phyloP scores from a whole-genome alignment of 2,329 filamentous ascomycete species.

The Fusarium sp. region DNA sequence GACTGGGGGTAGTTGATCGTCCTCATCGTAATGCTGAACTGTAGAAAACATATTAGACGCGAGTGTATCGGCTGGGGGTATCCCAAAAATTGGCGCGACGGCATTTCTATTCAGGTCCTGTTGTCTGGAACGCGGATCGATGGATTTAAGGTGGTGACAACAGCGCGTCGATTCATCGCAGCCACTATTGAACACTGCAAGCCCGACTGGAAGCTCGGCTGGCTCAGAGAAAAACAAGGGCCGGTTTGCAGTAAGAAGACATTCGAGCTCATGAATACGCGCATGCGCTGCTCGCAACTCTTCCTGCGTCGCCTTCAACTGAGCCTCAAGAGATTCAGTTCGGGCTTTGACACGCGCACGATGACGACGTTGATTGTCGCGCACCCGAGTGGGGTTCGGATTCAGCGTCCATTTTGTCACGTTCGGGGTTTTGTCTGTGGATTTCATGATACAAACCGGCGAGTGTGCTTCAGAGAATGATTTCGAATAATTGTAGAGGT shows the following conservation, averaged over 20 bases:
- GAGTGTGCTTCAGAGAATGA: neutral
- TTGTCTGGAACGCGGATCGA: neutral
- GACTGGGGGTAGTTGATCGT: neutral
- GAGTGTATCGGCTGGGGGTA: fast-evolving
- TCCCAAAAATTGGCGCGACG: fast-evolving
- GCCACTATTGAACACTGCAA: fast-evolving
- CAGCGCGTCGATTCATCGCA: neutral
- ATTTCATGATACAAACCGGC: neutral
- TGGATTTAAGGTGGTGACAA: too few species aligned
- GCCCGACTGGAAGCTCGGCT: neutral
- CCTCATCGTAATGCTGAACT: neutral
- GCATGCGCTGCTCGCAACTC: neutral
- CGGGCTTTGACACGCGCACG: constrained; percentile 55
- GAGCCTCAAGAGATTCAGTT: constrained; percentile 46
- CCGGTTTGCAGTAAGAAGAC: neutral
- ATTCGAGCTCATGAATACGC: neutral
- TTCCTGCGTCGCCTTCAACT: constrained; percentile 29
- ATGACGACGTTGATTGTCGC: constrained; percentile 64
- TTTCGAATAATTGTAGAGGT: neutral
- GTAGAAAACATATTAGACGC: neutral
- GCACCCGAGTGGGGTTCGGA: constrained; percentile 52
- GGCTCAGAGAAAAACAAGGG: neutral
- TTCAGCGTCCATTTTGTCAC: constrained; percentile 16
- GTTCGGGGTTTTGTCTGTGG: neutral
- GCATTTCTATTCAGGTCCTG: neutral